Evolutionary conservation across 371 early-diverging fungal genomes (phyloP).

Genomic region (Circinella minor): DNA sequence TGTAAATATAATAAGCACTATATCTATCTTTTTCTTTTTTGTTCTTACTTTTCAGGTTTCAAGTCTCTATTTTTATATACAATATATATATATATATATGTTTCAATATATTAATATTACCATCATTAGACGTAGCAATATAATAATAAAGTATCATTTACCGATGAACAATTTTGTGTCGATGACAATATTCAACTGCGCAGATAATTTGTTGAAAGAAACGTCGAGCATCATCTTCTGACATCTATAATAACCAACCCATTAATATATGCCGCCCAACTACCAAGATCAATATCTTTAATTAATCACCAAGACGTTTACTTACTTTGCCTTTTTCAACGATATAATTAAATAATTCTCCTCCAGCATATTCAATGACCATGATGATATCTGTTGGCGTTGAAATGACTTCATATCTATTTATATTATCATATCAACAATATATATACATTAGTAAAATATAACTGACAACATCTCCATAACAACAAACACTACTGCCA

Average conservation of each 20-base stretch:
- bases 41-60: conserved; percentile 77
- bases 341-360: conserved; percentile 96
- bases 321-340: conserved; percentile 90
- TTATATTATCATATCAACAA: background rate
- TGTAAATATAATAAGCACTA: background rate
- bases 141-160: conserved; percentile 13
- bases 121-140: too few species aligned
- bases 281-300: too few species aligned
- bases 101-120: too few species aligned
- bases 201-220: conserved; percentile 98
- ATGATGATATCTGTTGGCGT: conserved; percentile 96
- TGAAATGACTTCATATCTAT: conserved; percentile 94
- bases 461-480: too few species aligned
- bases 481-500: too few species aligned
- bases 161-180: conserved; percentile 97
- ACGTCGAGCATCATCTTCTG: conserved; percentile 87
- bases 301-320: too few species aligned
- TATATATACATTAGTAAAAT: too few species aligned
- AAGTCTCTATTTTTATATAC: conserved; percentile 59
- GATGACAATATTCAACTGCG: conserved; percentile 98
- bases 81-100: background rate
- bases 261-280: background rate
- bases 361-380: conserved; percentile 97
- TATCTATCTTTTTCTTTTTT: background rate
- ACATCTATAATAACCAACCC: conserved; percentile 58